Base-by-base conservation (phyloP, 306 rosid genomes). In the Mimosa bimucronata region DNA sequence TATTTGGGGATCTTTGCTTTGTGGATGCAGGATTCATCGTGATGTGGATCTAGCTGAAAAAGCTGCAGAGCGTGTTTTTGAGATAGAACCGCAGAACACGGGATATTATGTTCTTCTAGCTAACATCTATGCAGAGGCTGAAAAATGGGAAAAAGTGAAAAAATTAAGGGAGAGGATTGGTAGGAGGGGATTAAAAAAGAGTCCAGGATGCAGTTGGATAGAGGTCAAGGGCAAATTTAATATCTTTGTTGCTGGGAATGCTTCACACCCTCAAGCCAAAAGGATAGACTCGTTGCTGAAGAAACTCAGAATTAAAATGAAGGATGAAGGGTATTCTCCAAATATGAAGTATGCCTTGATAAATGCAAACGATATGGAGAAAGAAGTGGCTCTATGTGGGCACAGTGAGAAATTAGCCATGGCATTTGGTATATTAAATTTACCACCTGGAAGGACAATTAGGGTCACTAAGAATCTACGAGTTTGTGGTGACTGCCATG, bases 401-500 rank as follows among this genome's bases (percentile, higher is more conserved):
- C 93, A 91, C 73, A 85, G 97, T 82, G 97, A 91, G 87, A 89
- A 91, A 78, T 55, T 91, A 82, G 97, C 93, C 34, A 82, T 89
- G 84, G 93, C 85, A 80, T 88, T 89, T 45, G 97, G 97, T 70
- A 83, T 89, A 74, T 75, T 91, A 82, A 91, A 74, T 84, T 82
- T 86, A 71, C 85, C 90, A 9, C 84, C 83, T 9, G 88, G 92
- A 26, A 88, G 86, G 77, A 83, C 87, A 23, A 83, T 91, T 64
- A 80, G 93, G 82, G 97, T 89, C 50, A 80, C 89, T 18, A 91
- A 91, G 83, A 91, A 91, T 62, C 86, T 89, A 57, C 85, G 97
- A 40, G 90, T 88, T n/a, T 91, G 97, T n/a, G 86, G 90, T 37
- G 97, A 91, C 80, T 91, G 93, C 66, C 97, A 89, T 74, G 93